These are phyloP conservation scores for Daldinia loculata DNA, from an alignment of 495 filamentous ascomycete species.

Conservation along the genomic window DNA sequence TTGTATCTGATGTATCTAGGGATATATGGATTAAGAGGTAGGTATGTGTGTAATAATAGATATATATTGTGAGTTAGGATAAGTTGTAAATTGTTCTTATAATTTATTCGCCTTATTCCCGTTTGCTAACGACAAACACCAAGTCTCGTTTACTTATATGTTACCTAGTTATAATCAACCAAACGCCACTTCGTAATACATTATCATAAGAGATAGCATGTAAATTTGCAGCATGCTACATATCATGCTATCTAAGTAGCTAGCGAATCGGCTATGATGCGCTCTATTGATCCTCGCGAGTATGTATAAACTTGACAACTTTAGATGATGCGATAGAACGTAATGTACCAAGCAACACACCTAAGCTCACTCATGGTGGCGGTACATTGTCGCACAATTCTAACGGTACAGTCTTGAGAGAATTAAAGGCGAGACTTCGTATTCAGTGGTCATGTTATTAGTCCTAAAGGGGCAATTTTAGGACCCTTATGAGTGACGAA, in stretches of 20 bases:
- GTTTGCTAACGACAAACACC: constrained; percentile 16
- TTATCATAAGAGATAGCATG: constrained; percentile 9
- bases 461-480: neutral
- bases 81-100: neutral
- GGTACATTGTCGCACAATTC: constrained; percentile 1
- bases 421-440: neutral
- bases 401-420: constrained; percentile 9
- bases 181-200: neutral
- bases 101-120: neutral
- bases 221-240: constrained; percentile 1
- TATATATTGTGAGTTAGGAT: neutral
- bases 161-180: neutral
- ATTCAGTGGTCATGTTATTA: constrained; percentile 4
- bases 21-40: neutral
- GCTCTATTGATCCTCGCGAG: no score
- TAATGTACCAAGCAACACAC: no score
- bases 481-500: constrained; percentile 12
- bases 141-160: neutral
- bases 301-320: no score
- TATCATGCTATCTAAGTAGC: neutral
- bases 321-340: no score
- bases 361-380: neutral
- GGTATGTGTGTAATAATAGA: constrained; percentile 2
- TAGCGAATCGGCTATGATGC: no score
- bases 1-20: neutral